A percentile compares a stretch with the other conserved stretches of the same genome.
These are phyloP conservation scores for Ustilago sp. DNA, from an alignment of 1,284 basidiomycete genomes.

Conservation along the genomic window DNA sequence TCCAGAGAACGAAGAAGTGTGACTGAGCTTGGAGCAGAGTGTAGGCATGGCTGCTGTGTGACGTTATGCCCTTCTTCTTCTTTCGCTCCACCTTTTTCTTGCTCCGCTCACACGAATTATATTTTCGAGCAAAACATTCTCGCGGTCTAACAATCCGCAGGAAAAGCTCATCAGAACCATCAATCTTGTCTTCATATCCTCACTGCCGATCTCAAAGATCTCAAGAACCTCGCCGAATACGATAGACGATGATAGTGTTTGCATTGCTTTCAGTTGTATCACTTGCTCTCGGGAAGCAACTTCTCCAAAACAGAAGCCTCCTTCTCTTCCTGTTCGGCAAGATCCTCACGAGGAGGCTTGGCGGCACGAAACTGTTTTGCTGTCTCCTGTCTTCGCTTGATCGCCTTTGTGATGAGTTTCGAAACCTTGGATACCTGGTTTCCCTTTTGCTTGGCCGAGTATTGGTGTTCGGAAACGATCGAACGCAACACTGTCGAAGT, in stretches of 20 bases:
- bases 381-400: conserved; percentile 52
- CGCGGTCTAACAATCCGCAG: not conserved
- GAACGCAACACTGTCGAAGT: conserved; percentile 56
- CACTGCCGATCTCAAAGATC: not conserved
- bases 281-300: conserved; percentile 49
- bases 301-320: conserved; percentile 47
- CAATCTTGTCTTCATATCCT: not conserved
- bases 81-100: conserved; percentile 8
- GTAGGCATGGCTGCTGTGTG: conserved; percentile 20
- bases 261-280: not conserved
- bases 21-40: not conserved
- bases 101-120: not conserved
- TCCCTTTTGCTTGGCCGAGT: conserved; percentile 51
- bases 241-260: not conserved
- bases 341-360: conserved; percentile 55
- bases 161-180: not conserved
- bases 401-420: conserved; percentile 53
- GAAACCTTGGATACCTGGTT: conserved; percentile 46
- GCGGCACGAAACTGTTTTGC: conserved; percentile 54
- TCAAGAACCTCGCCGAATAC: not conserved
- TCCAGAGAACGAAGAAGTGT: not conserved
- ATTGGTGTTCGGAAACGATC: conserved; percentile 58
- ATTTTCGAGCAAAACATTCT: not conserved
- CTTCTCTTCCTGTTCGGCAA: conserved; percentile 59
- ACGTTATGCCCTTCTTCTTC: conserved; percentile 17